These are phyloP conservation scores for Alternaria sp. DNA, from an alignment of 2,329 filamentous ascomycete genomes.

Conservation along the genomic window DNA sequence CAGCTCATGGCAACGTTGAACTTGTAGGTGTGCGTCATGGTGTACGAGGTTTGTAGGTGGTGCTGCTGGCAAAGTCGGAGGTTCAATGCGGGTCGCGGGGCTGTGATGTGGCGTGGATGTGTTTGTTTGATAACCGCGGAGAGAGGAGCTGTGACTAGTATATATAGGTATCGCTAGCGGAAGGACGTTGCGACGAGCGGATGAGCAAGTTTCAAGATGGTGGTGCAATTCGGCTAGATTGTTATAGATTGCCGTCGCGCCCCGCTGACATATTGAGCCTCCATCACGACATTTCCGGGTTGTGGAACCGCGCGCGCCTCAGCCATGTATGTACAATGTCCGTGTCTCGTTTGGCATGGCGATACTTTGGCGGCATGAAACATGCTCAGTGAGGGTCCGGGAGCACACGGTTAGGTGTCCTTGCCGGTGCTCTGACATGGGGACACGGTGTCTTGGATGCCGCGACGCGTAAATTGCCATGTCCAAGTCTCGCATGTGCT, in stretches of 20 bases:
- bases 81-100: constrained; percentile 10
- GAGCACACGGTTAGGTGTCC: background rate
- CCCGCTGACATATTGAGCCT: constrained; percentile 39
- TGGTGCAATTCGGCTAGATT: constrained; percentile 43
- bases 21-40: constrained; percentile 86
- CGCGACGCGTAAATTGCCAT: background rate
- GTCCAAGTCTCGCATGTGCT: background rate
- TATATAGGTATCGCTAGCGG: constrained; percentile 23
- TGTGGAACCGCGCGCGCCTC: constrained; percentile 38
- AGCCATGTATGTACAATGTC: constrained; percentile 23
- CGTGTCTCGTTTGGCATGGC: constrained; percentile 1
- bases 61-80: background rate
- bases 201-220: constrained; percentile 44
- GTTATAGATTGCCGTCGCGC: constrained; percentile 33
- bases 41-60: constrained; percentile 28
- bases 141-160: constrained; percentile 4
- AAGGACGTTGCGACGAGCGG: constrained; percentile 14
- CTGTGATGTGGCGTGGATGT: constrained; percentile 3
- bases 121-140: background rate
- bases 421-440: background rate
- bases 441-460: constrained; percentile 12
- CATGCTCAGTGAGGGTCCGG: constrained; percentile 36
- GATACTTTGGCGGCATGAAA: constrained; percentile 38
- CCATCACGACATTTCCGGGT: constrained; percentile 19
- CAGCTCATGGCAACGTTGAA: constrained; percentile 96